Percentiles rank a stretch among this genome's conserved stretches.
These are phyloP conservation scores for Saccharomyces paradoxus DNA, from an alignment of 805 yeast genomes.

Conservation along the genomic window DNA sequence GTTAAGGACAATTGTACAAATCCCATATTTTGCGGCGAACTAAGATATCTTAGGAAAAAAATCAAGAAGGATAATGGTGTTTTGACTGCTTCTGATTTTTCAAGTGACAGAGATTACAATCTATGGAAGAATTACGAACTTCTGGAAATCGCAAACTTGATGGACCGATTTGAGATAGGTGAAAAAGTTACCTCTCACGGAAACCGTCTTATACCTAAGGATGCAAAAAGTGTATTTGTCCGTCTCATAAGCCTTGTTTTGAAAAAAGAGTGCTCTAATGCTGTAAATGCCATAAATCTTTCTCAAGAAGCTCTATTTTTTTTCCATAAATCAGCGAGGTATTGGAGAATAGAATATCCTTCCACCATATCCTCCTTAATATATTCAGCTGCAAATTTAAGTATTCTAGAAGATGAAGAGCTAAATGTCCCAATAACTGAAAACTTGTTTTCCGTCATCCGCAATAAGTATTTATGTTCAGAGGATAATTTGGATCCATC, in stretches of 20 bases:
- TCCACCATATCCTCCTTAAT: slow-evolving; percentile 43
- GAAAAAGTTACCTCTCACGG: neutral
- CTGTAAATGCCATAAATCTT: slow-evolving; percentile 15
- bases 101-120: slow-evolving; percentile 26
- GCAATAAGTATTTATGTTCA: slow-evolving; percentile 14
- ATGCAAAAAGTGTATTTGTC: slow-evolving; percentile 35
- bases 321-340: slow-evolving; percentile 37
- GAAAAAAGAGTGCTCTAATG: slow-evolving; percentile 27
- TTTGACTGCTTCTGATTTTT: slow-evolving; percentile 33
- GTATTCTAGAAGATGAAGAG: slow-evolving; percentile 28
- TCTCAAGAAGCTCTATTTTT: slow-evolving; percentile 39
- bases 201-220: slow-evolving; percentile 33
- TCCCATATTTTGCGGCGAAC: slow-evolving; percentile 15
- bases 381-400: slow-evolving; percentile 41
- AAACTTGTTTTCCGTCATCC: slow-evolving; percentile 30
- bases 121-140: slow-evolving; percentile 38
- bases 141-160: slow-evolving; percentile 25
- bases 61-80: slow-evolving; percentile 24
- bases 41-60: slow-evolving; percentile 3
- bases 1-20: slow-evolving; percentile 13
- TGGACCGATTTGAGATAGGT: slow-evolving; percentile 14
- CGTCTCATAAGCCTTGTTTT: slow-evolving; percentile 38
- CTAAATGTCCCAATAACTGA: slow-evolving; percentile 27
- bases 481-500: slow-evolving; percentile 21
- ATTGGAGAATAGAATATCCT: slow-evolving; percentile 50